Evolutionary conservation across 2,329 filamentous ascomycete species (phyloP).

Genomic region (Ascochyta fabae): DNA sequence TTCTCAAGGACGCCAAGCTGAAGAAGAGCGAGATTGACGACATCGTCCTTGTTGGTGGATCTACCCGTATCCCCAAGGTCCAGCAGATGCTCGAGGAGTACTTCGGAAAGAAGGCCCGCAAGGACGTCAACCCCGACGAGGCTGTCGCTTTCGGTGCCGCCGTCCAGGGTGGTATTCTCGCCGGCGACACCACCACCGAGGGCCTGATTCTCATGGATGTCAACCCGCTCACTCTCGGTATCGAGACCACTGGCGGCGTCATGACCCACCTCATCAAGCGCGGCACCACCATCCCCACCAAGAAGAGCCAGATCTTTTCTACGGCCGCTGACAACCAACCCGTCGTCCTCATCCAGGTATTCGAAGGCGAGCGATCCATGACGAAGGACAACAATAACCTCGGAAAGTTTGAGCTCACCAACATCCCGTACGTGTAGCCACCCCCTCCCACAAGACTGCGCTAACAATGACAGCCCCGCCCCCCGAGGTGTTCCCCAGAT

Average conservation of each 20-base stretch:
- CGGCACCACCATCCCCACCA: slow-evolving; percentile 92
- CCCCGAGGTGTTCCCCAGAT: slow-evolving; percentile 97
- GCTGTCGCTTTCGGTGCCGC: slow-evolving; percentile 97
- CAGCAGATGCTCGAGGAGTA: slow-evolving; percentile 93
- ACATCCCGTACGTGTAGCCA: slow-evolving; percentile 69
- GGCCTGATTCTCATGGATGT: slow-evolving; percentile 94
- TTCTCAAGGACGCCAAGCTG: slow-evolving; percentile 96
- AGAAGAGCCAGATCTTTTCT: slow-evolving; percentile 98
- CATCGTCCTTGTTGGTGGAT: slow-evolving; percentile 97
- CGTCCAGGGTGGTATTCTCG: slow-evolving; percentile 94
- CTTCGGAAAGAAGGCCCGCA: slow-evolving; percentile 98
- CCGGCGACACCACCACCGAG: slow-evolving; percentile 82
- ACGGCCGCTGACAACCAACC: slow-evolving; percentile 97
- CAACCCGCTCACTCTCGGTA: slow-evolving; percentile 94
- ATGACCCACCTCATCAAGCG: slow-evolving; percentile 97
- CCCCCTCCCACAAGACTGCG: background rate
- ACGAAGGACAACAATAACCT: slow-evolving; percentile 95
- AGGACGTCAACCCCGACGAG: slow-evolving; percentile 99
- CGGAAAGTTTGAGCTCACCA: slow-evolving; percentile 97
- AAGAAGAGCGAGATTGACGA: slow-evolving; percentile 95
- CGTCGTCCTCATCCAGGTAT: slow-evolving; percentile 93
- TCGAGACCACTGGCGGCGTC: slow-evolving; percentile 95
- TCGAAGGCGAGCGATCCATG: slow-evolving; percentile 89
- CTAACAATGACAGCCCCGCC: slow-evolving; percentile 63
- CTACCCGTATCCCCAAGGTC: slow-evolving; percentile 99